phyloP scores from a whole-genome alignment of 2,329 filamentous ascomycete genomes.

The Claviceps quebecensis region DNA sequence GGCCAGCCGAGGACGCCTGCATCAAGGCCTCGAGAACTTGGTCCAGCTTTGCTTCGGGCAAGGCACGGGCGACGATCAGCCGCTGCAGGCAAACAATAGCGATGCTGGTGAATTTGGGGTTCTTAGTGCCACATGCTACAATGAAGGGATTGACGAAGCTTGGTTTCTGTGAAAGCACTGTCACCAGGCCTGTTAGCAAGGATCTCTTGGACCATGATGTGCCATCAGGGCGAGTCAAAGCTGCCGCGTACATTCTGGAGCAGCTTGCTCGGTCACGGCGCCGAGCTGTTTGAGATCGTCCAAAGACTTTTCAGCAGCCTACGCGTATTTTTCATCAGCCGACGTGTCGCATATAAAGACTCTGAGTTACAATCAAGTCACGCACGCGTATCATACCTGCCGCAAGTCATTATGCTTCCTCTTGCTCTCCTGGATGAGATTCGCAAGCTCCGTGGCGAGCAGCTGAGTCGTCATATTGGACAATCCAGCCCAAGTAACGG shows the following conservation, averaged over 20 bases:
- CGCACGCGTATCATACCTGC: constrained; percentile 37
- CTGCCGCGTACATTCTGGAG: constrained; percentile 20
- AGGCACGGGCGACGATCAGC: constrained; percentile 66
- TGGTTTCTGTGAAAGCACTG: constrained; percentile 69
- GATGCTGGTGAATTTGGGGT: constrained; percentile 78
- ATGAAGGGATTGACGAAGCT: constrained; percentile 90
- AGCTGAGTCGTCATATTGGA: constrained; percentile 78
- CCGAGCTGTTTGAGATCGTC: constrained; percentile 59
- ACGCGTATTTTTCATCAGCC: background rate
- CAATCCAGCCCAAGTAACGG: constrained; percentile 9
- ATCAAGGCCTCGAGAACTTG: constrained; percentile 81
- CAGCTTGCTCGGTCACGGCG: constrained; percentile 22
- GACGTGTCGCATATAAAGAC: background rate
- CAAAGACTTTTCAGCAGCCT: constrained; percentile 88
- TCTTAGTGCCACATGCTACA: constrained; percentile 79
- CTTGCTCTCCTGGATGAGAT: constrained; percentile 90
- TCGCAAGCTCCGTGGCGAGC: constrained; percentile 73
- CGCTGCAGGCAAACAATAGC: constrained; percentile 81
- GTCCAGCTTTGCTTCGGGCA: constrained; percentile 65
- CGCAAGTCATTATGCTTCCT: constrained; percentile 83
- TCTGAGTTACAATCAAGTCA: background rate
- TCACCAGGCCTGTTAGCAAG: constrained; percentile 6
- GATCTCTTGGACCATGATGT: constrained; percentile 7
- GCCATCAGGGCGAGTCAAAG: background rate
- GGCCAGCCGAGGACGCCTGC: constrained; percentile 63